phyloP scores from a whole-genome alignment of 208 protist species.

The Phytomonas francai region DNA sequence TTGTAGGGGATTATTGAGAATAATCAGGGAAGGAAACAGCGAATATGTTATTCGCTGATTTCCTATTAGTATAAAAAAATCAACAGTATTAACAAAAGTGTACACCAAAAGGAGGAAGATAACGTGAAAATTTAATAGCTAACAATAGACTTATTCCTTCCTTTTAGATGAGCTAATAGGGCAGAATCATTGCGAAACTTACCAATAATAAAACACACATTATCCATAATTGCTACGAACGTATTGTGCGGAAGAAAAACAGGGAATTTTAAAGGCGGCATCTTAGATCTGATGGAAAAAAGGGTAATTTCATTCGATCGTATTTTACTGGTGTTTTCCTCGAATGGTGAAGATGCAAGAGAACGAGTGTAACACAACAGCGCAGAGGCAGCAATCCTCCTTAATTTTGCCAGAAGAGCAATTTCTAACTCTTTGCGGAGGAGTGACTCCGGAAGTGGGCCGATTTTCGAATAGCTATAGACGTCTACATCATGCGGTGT shows the following conservation, averaged over 20 bases:
- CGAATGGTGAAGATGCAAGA: neutral
- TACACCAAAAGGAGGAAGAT: neutral
- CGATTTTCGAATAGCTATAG: slow-evolving; percentile 34
- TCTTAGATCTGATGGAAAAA: neutral
- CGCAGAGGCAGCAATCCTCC: neutral
- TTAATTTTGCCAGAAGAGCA: slow-evolving; percentile 17
- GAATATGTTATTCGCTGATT: neutral
- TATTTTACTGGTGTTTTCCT: neutral
- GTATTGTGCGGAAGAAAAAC: slow-evolving; percentile 27
- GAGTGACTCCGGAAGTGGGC: slow-evolving; percentile 46
- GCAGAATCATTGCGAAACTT: slow-evolving; percentile 32
- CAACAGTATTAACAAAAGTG: neutral
- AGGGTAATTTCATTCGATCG: neutral
- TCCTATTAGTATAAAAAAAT: slow-evolving; percentile 4
- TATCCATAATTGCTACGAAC: slow-evolving; percentile 39
- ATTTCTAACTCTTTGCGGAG: slow-evolving; percentile 33
- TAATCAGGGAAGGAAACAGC: neutral
- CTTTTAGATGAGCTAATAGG: slow-evolving; percentile 38
- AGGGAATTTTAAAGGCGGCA: slow-evolving; percentile 7
- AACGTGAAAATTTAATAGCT: slow-evolving; percentile 24
- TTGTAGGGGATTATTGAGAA: neutral
- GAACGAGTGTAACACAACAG: neutral
- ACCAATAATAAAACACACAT: slow-evolving; percentile 61
- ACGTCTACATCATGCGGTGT: slow-evolving; percentile 31
- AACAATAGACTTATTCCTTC: slow-evolving; percentile 17